phyloP scores from a whole-genome alignment of 1,139 yeast species.

The Kodamaea suecica region DNA sequence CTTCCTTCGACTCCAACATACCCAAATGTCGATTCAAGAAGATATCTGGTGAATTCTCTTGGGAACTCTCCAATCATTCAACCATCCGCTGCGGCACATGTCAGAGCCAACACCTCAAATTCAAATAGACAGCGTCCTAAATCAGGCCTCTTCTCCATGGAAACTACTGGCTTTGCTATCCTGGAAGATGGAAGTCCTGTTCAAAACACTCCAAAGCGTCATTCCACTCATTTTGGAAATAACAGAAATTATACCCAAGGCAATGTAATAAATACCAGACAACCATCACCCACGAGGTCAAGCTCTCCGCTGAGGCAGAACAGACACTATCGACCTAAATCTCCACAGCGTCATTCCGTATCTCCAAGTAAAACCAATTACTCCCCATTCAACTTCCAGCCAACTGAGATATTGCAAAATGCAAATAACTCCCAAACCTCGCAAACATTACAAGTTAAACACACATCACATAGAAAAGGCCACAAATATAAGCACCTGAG shows the following conservation, averaged over 20 bases:
- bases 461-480: slow-evolving; percentile 78
- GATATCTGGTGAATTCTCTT: slow-evolving; percentile 23
- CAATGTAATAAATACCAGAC: not conserved
- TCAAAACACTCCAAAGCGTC: slow-evolving; percentile 15
- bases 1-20: slow-evolving; percentile 12
- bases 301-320: slow-evolving; percentile 29
- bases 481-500: slow-evolving; percentile 95
- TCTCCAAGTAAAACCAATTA: slow-evolving; percentile 38
- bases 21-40: slow-evolving; percentile 3
- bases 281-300: not conserved
- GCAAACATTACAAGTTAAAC: slow-evolving; percentile 31
- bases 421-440: slow-evolving; percentile 27
- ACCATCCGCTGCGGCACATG: slow-evolving; percentile 18
- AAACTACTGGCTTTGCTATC: slow-evolving; percentile 25
- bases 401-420: slow-evolving; percentile 37
- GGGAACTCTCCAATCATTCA: slow-evolving; percentile 24
- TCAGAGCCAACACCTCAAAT: slow-evolving; percentile 16
- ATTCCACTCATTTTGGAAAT: slow-evolving; percentile 16
- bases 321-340: slow-evolving; percentile 35
- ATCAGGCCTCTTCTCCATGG: slow-evolving; percentile 36
- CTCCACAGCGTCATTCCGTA: slow-evolving; percentile 37
- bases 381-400: slow-evolving; percentile 53
- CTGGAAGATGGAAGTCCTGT: slow-evolving; percentile 30
- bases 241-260: not conserved
- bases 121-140: slow-evolving; percentile 26